Evolutionary conservation across 75 land plant genomes (phyloP).

Genomic region (Larix kaempferi): DNA sequence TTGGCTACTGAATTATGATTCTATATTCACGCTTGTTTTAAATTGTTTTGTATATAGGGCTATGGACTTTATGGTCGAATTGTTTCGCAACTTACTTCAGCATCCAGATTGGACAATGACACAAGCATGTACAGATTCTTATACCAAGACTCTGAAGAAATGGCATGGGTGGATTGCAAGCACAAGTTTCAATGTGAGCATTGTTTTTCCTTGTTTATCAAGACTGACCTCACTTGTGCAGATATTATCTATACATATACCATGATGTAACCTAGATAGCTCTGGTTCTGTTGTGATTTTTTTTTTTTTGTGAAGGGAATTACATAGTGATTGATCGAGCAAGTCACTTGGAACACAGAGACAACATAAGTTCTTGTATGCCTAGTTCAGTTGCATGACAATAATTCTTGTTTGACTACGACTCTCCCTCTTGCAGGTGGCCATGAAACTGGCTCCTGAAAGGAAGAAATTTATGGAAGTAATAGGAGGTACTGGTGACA

Average conservation of each 20-base stretch:
- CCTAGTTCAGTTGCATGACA: background rate
- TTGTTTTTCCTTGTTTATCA: background rate
- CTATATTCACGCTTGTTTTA: background rate
- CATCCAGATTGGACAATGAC: constrained; percentile 93
- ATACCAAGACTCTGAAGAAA: constrained; percentile 78
- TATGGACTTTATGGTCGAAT: constrained; percentile 88
- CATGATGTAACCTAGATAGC: background rate
- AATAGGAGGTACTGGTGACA: constrained; percentile 51
- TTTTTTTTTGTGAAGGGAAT: background rate
- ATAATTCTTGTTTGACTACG: background rate
- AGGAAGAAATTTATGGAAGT: constrained; percentile 93
- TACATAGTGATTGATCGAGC: background rate
- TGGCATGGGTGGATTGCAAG: constrained; percentile 98
- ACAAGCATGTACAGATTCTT: constrained; percentile 79
- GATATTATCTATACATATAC: too few relatives aligned
- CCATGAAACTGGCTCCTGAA: constrained; percentile 92
- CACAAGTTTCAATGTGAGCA: constrained; percentile 77
- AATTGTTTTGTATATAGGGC: constrained; percentile 52
- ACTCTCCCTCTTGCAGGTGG: constrained; percentile 43
- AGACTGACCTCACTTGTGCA: too few relatives aligned
- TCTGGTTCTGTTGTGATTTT: background rate
- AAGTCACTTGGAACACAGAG: background rate
- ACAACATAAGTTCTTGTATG: background rate
- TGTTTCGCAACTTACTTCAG: constrained; percentile 72
- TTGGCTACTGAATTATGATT: too few relatives aligned